Conservation (phyloP, 257 asterid species). For the Nicotiana knightiana region DNA sequence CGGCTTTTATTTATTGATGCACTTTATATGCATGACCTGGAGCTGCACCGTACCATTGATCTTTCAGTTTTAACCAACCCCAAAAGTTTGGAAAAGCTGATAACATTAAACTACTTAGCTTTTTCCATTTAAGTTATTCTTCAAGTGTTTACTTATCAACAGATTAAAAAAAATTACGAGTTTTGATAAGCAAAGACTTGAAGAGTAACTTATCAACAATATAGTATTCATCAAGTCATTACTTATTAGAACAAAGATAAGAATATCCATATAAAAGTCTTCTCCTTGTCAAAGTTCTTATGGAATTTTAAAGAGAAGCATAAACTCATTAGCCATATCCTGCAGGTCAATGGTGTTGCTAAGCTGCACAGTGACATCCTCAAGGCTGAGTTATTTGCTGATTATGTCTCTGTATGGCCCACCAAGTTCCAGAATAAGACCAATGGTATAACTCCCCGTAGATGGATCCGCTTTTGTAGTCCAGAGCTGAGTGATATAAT, state of each 20-base stretch:
- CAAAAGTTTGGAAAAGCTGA: conserved; percentile 14
- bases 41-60: not conserved
- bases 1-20: not conserved
- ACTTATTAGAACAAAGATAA: not conserved
- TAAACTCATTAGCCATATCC: conserved; percentile 2
- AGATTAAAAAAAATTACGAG: not conserved
- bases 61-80: conserved; percentile 1
- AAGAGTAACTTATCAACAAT: not conserved
- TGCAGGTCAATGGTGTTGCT: conserved; percentile 98
- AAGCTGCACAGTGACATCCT: conserved; percentile 95
- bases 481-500: conserved; percentile 91
- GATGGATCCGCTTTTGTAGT: conserved; percentile 93
- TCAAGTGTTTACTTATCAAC: not conserved
- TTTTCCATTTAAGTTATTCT: conserved; percentile 2
- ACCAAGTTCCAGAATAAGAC: conserved; percentile 94
- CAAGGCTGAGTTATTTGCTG: conserved; percentile 74
- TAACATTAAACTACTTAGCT: not conserved
- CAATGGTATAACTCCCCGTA: conserved; percentile 97
- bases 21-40: not conserved
- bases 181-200: not conserved
- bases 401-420: conserved; percentile 96
- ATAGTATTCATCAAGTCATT: not conserved
- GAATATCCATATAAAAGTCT: not conserved
- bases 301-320: not conserved
- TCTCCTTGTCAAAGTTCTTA: not conserved